Percentiles rank a stretch among this genome's conserved stretches.
phyloP scores from a whole-genome alignment of 202 grass and related monocot species.

The Schoenoplectus triqueter region DNA sequence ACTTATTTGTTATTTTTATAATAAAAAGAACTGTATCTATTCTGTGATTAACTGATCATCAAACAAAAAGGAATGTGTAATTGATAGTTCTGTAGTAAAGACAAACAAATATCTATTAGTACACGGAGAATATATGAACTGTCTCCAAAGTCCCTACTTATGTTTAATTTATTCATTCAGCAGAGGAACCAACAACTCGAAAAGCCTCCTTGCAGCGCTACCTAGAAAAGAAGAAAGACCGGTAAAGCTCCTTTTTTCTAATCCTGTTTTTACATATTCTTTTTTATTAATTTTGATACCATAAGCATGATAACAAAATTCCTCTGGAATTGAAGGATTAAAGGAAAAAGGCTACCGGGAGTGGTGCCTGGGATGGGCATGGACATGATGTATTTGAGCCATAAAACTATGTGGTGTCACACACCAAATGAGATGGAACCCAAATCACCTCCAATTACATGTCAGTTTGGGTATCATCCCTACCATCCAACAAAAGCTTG shows the following conservation, averaged over 20 bases:
- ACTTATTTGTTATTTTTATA: too few relatives aligned
- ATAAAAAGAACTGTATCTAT: background rate
- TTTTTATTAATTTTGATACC: background rate
- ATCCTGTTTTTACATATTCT: slow-evolving; percentile 9
- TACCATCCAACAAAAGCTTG: slow-evolving; percentile 37
- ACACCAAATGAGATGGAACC: slow-evolving; percentile 33
- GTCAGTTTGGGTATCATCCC: slow-evolving; percentile 24
- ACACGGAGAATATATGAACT: background rate
- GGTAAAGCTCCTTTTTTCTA: slow-evolving; percentile 35
- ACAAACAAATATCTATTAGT: background rate
- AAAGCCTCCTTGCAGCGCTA: slow-evolving; percentile 56
- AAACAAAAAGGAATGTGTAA: background rate
- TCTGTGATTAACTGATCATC: background rate
- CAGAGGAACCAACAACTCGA: slow-evolving; percentile 44
- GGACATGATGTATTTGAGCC: slow-evolving; percentile 45
- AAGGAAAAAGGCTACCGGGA: slow-evolving; percentile 48
- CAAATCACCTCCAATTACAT: slow-evolving; percentile 36
- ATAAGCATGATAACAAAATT: slow-evolving; percentile 1
- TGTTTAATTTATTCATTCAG: slow-evolving; percentile 10
- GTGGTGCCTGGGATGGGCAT: slow-evolving; percentile 23
- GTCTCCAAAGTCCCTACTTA: background rate
- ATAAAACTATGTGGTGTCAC: slow-evolving; percentile 34
- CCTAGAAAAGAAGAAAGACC: slow-evolving; percentile 54
- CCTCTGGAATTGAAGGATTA: slow-evolving; percentile 38
- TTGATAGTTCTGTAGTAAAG: background rate